Evolutionary conservation across 2,329 filamentous ascomycete species (phyloP), one percentile per base, ranked within the genome.

Genomic region (Colletotrichum simmondsii): DNA sequence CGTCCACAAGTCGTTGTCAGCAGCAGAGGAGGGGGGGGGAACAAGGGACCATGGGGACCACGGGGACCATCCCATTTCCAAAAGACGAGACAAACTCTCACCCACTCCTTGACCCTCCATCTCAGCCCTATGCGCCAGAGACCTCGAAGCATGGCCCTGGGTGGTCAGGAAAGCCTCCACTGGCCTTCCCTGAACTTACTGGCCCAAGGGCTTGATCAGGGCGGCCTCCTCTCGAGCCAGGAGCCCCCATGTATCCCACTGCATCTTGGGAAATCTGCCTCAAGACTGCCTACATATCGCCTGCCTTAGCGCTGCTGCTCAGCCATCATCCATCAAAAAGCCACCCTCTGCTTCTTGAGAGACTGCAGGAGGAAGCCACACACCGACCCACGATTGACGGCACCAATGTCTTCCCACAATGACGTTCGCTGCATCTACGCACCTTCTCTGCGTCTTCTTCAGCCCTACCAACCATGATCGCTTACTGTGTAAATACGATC

Each of bases 111-210:
- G 42, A 42, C 62, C 62, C 71, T 54, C 62, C 71, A 73, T 67
- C 62, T 72, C 71, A 73, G 71, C 71, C 71, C 71, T 73, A 73
- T 54, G 52, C 58, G 12, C 7, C 46, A 57, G 61, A 59, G 19
- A 59, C 42, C 56, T 28, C 24, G 22, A 30, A 35, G 53, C n/a
- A 59, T 24, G 14, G 49, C 26, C 30, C 30, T 59, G 52, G 32
- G 61, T 57, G 53, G 66, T 22, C 22, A 54, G 56, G 46, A 14
- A 63, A 37, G 14, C 28, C 53, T 22, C 37, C 26, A 35, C 26
- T 35, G 32, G 14, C 24, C 35, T 32, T 65, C 19, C 32, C 30
- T 12, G 30, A 30, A 4, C 30, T 32, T 10, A 49, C 19, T 11
- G 19, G 12, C 35, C n/a, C 42, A 19, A n/a, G 42, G 42, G 42